These are phyloP conservation scores for Dictyostelium intermedium DNA, from an alignment of 78 protist genomes.

Conservation along the genomic window DNA sequence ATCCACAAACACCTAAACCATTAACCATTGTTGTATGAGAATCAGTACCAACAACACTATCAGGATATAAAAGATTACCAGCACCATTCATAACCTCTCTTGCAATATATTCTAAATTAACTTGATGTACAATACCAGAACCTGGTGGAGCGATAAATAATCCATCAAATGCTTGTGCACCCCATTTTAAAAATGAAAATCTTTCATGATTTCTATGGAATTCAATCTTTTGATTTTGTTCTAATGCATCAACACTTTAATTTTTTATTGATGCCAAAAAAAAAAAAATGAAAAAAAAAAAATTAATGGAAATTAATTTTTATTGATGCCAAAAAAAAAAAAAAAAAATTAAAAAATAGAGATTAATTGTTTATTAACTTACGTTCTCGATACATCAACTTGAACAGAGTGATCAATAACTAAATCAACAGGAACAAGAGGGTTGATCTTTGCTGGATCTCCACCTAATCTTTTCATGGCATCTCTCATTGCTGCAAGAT, in stretches of 20 bases:
- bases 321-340: not conserved
- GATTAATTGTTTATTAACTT: too few relatives aligned
- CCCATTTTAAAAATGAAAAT: conserved; percentile 93
- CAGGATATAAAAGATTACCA: conserved; percentile 87
- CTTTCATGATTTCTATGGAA: conserved; percentile 91
- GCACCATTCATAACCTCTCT: conserved; percentile 86
- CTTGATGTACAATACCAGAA: conserved; percentile 94
- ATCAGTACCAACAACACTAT: conserved; percentile 93
- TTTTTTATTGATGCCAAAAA: not conserved
- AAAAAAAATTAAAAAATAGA: too few relatives aligned
- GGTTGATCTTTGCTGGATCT: conserved; percentile 89
- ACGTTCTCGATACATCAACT: conserved; percentile 80
- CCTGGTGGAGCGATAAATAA: conserved; percentile 94
- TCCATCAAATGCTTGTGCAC: conserved; percentile 81
- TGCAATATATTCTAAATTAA: conserved; percentile 93
- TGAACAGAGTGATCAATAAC: conserved; percentile 93
- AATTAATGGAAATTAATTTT: not conserved
- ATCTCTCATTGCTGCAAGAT: conserved; percentile 92
- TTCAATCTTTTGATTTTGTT: conserved; percentile 84
- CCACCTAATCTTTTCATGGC: conserved; percentile 91
- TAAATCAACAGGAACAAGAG: conserved; percentile 93
- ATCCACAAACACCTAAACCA: conserved; percentile 90
- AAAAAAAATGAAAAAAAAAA: not conserved
- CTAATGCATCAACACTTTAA: conserved; percentile 71
- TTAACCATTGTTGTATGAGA: conserved; percentile 93